Conservation (phyloP, 371 early-diverging fungal genomes). For the Batrachochytrium dendrobatidis region DNA sequence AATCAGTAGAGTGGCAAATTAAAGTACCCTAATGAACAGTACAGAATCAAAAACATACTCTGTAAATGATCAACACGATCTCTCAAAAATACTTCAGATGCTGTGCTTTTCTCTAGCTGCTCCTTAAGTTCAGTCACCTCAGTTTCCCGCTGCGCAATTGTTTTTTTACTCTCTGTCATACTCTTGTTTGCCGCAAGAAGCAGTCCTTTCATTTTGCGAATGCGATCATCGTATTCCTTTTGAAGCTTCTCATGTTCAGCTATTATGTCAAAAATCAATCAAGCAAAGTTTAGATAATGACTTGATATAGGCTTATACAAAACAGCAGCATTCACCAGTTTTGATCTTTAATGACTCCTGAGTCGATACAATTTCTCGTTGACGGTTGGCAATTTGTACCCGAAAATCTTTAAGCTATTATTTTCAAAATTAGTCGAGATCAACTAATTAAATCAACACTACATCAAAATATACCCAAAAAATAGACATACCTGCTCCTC, state of each 20-base stretch:
- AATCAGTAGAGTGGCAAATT: not conserved
- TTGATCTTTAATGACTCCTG: constrained; percentile 3
- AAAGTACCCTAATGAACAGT: not conserved
- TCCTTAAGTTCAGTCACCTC: not conserved
- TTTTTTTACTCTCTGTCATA: constrained; percentile 2
- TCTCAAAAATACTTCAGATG: not conserved
- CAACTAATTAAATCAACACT: not conserved
- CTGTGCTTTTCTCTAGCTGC: not conserved
- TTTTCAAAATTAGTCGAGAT: not conserved
- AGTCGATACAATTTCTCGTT: constrained; percentile 11
- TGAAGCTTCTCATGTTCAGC: not conserved
- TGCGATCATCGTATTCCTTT: not conserved
- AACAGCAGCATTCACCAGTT: not conserved
- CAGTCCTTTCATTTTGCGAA: constrained; percentile 3
- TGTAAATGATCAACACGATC: not conserved
- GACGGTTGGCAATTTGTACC: constrained; percentile 18
- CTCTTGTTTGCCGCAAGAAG: constrained; percentile 6
- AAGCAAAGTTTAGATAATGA: not conserved
- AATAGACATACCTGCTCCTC: constrained; percentile 1
- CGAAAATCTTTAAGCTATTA: constrained; percentile 15
- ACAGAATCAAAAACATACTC: not conserved
- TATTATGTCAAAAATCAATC: not conserved
- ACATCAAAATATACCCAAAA: not conserved
- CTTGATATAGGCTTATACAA: not conserved
- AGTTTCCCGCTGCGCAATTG: not conserved